Conservation (phyloP, 2,329 filamentous ascomycete genomes). For the Dactylellina cionopaga region DNA sequence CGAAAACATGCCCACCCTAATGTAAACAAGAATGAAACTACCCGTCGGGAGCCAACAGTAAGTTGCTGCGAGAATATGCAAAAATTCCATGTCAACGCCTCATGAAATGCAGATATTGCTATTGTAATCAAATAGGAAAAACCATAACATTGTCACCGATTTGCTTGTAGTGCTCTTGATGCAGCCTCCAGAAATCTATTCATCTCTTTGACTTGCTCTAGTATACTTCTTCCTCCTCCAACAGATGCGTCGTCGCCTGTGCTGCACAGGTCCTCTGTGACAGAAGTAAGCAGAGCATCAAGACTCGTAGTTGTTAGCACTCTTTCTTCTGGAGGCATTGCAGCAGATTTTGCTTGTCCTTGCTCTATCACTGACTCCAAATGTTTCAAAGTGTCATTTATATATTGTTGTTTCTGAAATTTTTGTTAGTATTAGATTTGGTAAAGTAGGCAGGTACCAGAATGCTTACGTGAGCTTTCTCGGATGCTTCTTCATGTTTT, state of each 20-base stretch:
- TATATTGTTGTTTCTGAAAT: conserved; percentile 46
- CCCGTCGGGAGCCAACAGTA: background rate
- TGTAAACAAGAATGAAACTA: background rate
- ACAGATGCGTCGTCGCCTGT: background rate
- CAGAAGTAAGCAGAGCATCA: conserved; percentile 27
- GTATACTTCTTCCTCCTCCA: conserved; percentile 30
- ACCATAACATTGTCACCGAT: background rate
- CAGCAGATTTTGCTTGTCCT: conserved; percentile 4
- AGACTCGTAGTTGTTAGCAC: conserved; percentile 12
- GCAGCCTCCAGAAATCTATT: conserved; percentile 47
- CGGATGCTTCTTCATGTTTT: conserved; percentile 53
- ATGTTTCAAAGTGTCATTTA: conserved; percentile 40
- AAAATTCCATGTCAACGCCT: conserved; percentile 19
- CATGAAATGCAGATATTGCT: background rate
- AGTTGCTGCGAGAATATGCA: no score
- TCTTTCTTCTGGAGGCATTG: conserved; percentile 22
- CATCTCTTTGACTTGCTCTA: conserved; percentile 49
- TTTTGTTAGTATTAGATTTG: background rate
- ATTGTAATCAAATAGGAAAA: background rate
- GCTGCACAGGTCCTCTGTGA: conserved; percentile 29
- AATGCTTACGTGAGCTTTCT: conserved; percentile 52
- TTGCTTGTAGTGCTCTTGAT: conserved; percentile 11
- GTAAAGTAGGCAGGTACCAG: background rate
- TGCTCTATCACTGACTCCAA: conserved; percentile 31
- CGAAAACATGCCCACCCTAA: conserved; percentile 1